Conservation (phyloP, 73 alveolate species). For the Breviolum minutum region DNA sequence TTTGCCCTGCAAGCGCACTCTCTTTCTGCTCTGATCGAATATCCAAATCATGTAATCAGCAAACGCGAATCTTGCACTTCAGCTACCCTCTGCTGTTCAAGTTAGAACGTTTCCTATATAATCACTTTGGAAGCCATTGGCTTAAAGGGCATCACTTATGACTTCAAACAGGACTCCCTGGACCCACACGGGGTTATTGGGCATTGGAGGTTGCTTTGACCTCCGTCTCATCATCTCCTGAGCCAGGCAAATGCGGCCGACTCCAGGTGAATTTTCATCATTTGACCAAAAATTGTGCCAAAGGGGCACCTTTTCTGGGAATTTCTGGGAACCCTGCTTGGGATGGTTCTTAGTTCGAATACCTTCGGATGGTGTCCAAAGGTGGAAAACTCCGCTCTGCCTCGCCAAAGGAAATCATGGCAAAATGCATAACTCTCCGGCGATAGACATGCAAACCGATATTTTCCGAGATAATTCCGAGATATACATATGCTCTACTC, state of each 20-base stretch:
- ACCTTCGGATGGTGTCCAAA: constrained; percentile 33
- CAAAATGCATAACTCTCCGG: too few species aligned
- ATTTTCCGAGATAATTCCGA: too few species aligned
- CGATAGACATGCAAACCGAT: too few species aligned
- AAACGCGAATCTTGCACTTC: not conserved
- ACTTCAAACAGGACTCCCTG: too few species aligned
- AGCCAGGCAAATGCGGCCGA: not conserved
- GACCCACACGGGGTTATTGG: constrained; percentile 18
- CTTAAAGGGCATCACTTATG: not conserved
- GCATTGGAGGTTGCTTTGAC: constrained; percentile 1
- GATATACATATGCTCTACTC: too few species aligned
- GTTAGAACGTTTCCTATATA: too few species aligned
- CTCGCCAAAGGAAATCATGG: not conserved
- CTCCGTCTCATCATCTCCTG: not conserved
- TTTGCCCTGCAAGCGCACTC: not conserved
- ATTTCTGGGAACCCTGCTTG: not conserved
- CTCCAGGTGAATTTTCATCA: too few species aligned
- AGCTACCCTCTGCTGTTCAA: not conserved
- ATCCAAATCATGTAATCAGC: not conserved
- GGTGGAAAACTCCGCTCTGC: constrained; percentile 76
- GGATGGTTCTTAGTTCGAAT: not conserved
- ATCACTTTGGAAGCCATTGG: too few species aligned
- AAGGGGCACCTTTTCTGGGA: not conserved
- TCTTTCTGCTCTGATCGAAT: not conserved
- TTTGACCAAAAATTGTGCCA: too few species aligned